phyloP scores from a whole-genome alignment of 345 rosid genomes.

The Gossypium stocksii region DNA sequence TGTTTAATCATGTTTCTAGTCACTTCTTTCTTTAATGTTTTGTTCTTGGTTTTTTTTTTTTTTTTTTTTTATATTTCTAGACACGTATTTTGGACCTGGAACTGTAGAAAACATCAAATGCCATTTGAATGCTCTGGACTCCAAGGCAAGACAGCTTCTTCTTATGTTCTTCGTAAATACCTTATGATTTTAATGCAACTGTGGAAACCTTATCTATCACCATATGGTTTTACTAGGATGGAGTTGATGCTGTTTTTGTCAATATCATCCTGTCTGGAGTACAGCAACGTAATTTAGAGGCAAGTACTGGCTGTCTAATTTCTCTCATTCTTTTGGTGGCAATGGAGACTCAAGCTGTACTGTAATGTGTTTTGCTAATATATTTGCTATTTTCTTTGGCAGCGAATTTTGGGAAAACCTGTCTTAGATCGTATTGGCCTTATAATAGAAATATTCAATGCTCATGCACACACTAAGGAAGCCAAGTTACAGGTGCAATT shows the following conservation, averaged over 20 bases:
- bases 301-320: constrained; percentile 25
- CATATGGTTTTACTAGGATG: constrained; percentile 39
- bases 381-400: constrained; percentile 17
- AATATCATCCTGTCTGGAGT: constrained; percentile 67
- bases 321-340: background rate
- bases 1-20: background rate
- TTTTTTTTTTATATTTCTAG: constrained; percentile 30
- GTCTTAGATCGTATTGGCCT: constrained; percentile 90
- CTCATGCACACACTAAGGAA: constrained; percentile 91
- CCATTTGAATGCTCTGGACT: constrained; percentile 55
- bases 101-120: constrained; percentile 61
- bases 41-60: background rate
- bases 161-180: background rate
- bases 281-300: constrained; percentile 95
- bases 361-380: background rate
- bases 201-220: constrained; percentile 8
- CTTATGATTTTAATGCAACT: constrained; percentile 8
- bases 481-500: constrained; percentile 83
- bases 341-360: background rate
- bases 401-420: constrained; percentile 75
- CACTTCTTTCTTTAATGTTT: background rate
- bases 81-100: constrained; percentile 77
- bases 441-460: constrained; percentile 91
- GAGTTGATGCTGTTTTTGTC: constrained; percentile 84
- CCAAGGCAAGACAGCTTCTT: constrained; percentile 53